Evolutionary conservation across 2,329 filamentous ascomycete genomes (phyloP).

Genomic region (Cladophialophora psammophila): DNA sequence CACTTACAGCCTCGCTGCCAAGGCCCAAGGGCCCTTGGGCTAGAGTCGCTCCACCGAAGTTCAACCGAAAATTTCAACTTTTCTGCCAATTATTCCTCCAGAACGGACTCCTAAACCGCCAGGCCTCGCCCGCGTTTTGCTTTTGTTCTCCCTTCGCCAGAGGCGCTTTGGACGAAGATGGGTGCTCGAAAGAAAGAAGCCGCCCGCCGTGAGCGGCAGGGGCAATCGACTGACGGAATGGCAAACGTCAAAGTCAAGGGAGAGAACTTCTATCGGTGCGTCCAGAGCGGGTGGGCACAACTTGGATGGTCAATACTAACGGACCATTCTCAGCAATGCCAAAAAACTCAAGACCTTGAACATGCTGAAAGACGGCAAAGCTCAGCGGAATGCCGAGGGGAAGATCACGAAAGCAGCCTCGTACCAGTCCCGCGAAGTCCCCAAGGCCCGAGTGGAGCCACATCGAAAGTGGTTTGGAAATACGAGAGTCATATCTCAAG

Average conservation of each 20-base stretch:
- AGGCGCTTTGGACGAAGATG: slow-evolving; percentile 59
- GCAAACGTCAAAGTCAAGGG: slow-evolving; percentile 91
- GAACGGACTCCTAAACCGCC: neutral
- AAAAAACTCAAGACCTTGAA: slow-evolving; percentile 90
- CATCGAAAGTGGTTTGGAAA: slow-evolving; percentile 99
- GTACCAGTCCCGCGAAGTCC: slow-evolving; percentile 82
- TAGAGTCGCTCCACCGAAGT: neutral
- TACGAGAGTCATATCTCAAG: slow-evolving; percentile 87
- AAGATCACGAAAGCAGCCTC: slow-evolving; percentile 83
- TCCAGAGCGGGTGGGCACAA: slow-evolving; percentile 6
- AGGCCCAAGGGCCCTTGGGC: neutral
- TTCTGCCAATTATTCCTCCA: neutral
- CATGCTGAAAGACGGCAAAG: slow-evolving; percentile 87
- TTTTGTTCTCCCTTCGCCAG: neutral
- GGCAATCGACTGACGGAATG: slow-evolving; percentile 85
- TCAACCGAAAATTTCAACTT: slow-evolving; percentile 8
- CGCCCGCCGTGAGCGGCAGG: slow-evolving; percentile 80
- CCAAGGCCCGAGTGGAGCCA: slow-evolving; percentile 87
- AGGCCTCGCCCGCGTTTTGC: neutral
- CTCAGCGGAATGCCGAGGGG: slow-evolving; percentile 80
- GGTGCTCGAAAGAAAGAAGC: slow-evolving; percentile 92
- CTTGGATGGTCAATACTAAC: slow-evolving; percentile 27
- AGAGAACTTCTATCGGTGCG: slow-evolving; percentile 94
- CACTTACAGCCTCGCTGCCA: neutral
- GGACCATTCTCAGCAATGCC: slow-evolving; percentile 60